phyloP scores from a whole-genome alignment of 2,329 filamentous ascomycete species.

The Pestalotiopsis sp. region DNA sequence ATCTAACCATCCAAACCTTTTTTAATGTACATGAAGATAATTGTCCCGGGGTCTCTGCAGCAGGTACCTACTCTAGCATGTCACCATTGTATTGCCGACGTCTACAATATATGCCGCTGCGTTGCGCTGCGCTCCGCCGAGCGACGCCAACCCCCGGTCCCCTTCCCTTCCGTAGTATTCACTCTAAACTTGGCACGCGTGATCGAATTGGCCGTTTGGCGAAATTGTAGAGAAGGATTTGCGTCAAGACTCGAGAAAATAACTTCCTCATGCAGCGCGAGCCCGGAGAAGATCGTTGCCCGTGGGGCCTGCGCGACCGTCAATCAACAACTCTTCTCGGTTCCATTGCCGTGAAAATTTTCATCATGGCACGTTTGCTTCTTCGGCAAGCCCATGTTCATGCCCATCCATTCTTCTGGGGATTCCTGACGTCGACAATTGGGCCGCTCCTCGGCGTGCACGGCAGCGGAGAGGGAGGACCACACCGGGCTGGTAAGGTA shows the following conservation, averaged over 20 bases:
- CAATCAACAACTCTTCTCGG: neutral
- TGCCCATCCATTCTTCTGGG: neutral
- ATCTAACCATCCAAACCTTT: neutral
- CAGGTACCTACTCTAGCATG: neutral
- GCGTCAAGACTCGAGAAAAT: neutral
- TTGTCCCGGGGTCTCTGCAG: neutral
- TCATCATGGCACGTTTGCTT: neutral
- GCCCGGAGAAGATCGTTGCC: neutral
- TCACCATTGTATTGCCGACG: neutral
- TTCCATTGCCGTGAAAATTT: neutral
- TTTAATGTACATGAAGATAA: neutral
- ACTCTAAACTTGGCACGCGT: neutral
- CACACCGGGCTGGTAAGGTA: neutral
- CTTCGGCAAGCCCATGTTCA: neutral
- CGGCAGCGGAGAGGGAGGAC: neutral
- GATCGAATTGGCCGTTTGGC: neutral
- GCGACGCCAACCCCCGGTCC: neutral
- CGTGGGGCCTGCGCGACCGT: neutral
- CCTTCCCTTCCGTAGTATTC: neutral
- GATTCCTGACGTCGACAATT: neutral
- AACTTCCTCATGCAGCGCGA: neutral
- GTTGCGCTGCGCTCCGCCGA: neutral
- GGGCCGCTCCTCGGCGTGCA: neutral
- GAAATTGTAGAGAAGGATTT: neutral
- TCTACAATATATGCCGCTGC: neutral